Conservation (phyloP, 169 alveolate species). For the Eimeria praecox region DNA sequence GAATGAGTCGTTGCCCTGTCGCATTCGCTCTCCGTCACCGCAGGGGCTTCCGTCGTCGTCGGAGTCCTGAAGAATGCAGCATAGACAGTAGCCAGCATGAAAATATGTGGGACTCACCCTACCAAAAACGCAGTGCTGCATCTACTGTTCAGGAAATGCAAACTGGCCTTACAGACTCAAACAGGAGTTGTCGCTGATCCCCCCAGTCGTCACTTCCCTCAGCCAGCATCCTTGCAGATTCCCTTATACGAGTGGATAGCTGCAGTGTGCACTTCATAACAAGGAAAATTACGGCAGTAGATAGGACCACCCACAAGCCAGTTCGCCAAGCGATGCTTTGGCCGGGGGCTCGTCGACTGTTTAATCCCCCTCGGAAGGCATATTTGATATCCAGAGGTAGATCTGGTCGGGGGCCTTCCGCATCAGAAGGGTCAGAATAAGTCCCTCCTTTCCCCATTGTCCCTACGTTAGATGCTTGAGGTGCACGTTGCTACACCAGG, state of each 20-base stretch:
- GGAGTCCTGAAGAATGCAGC: neutral
- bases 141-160: neutral
- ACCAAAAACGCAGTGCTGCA: neutral
- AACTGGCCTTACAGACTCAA: neutral
- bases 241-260: neutral
- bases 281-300: neutral
- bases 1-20: neutral
- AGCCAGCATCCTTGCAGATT: neutral
- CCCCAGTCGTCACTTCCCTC: neutral
- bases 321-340: constrained; percentile 15
- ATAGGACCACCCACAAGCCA: neutral
- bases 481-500: neutral
- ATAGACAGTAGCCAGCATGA: neutral
- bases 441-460: neutral
- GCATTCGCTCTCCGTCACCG: neutral
- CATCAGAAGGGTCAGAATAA: neutral
- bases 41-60: neutral
- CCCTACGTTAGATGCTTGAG: neutral
- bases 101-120: too few relatives aligned
- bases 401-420: neutral
- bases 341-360: neutral
- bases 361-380: neutral
- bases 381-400: neutral
- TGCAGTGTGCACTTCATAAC: neutral
- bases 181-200: neutral